Evolutionary conservation across 2,329 filamentous ascomycete species (phyloP).

Genomic region (Gliomastix tumulicola): DNA sequence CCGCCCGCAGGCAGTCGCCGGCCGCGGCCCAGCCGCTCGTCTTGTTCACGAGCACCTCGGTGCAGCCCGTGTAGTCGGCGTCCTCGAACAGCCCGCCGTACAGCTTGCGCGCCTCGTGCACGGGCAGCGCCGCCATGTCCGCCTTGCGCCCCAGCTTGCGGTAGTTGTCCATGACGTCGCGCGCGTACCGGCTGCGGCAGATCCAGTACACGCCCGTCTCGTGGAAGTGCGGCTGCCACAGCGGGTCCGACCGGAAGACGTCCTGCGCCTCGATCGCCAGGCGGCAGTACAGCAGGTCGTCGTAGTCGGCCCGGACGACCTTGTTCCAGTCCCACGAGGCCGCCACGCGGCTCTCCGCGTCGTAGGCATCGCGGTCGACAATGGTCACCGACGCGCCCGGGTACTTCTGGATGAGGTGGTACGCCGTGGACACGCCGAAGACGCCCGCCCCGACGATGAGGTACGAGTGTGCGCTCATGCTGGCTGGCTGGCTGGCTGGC

Average conservation of each 20-base stretch:
- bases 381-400: constrained; percentile 44
- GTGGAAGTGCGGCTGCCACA: constrained; percentile 51
- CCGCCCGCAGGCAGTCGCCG: constrained; percentile 45
- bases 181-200: constrained; percentile 40
- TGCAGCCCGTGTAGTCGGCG: constrained; percentile 52
- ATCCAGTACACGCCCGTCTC: constrained; percentile 53
- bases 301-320: constrained; percentile 63
- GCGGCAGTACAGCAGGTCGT: constrained; percentile 54
- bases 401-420: constrained; percentile 47
- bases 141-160: constrained; percentile 29
- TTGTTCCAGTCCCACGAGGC: constrained; percentile 72
- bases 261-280: constrained; percentile 61
- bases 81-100: constrained; percentile 53
- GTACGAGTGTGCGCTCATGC: too few relatives aligned
- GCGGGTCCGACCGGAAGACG: constrained; percentile 48
- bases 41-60: constrained; percentile 53
- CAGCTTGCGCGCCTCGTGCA: constrained; percentile 37
- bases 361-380: constrained; percentile 47
- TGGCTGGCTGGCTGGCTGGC: too few relatives aligned
- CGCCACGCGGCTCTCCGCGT: constrained; percentile 40
- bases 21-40: constrained; percentile 60
- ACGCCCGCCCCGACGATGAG: constrained; percentile 60
- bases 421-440: constrained; percentile 61
- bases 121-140: constrained; percentile 34
- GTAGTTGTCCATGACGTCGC: constrained; percentile 47